Percentiles rank a stretch among this genome's conserved stretches.
Conservation (phyloP, 345 rosid species). For the Crucihimalaya himalaica region DNA sequence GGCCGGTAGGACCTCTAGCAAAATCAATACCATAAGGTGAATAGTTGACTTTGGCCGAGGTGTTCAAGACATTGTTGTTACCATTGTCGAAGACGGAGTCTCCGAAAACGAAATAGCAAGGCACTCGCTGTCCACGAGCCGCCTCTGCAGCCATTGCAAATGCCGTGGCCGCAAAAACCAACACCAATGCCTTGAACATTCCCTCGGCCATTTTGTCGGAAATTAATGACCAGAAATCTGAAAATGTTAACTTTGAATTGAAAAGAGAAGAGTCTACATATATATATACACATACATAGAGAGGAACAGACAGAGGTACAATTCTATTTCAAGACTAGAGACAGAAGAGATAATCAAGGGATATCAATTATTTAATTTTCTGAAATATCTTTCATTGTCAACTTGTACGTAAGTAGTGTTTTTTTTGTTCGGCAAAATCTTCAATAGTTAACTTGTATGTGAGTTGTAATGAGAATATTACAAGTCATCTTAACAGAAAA, state of each 20-base stretch:
- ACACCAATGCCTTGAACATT: slow-evolving; percentile 17
- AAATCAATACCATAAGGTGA: slow-evolving; percentile 67
- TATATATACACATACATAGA: slow-evolving; percentile 5
- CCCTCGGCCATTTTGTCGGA: slow-evolving; percentile 13
- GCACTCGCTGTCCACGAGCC: slow-evolving; percentile 40
- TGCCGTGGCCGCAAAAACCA: slow-evolving; percentile 1
- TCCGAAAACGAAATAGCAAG: slow-evolving; percentile 71
- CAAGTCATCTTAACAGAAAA: slow-evolving; percentile 1
- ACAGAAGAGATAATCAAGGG: not conserved
- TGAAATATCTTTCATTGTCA: not conserved
- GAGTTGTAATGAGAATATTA: slow-evolving; percentile 19
- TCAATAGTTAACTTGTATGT: slow-evolving; percentile 8
- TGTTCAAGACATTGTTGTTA: slow-evolving; percentile 52
- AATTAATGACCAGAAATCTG: not conserved
- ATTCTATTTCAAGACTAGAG: slow-evolving; percentile 33
- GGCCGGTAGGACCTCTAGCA: slow-evolving; percentile 56
- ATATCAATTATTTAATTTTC: not conserved
- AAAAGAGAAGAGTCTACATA: slow-evolving; percentile 14
- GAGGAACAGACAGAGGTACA: not conserved
- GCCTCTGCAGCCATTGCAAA: slow-evolving; percentile 10
- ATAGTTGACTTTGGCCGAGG: slow-evolving; percentile 53
- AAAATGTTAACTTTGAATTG: not conserved
- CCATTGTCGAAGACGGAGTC: slow-evolving; percentile 63
- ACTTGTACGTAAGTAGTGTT: not conserved
- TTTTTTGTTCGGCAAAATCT: not conserved